A percentile compares a stretch with the other conserved stretches of the same genome.
phyloP scores from a whole-genome alignment of 1,139 yeast species.

The Meyerozyma athensensis region DNA sequence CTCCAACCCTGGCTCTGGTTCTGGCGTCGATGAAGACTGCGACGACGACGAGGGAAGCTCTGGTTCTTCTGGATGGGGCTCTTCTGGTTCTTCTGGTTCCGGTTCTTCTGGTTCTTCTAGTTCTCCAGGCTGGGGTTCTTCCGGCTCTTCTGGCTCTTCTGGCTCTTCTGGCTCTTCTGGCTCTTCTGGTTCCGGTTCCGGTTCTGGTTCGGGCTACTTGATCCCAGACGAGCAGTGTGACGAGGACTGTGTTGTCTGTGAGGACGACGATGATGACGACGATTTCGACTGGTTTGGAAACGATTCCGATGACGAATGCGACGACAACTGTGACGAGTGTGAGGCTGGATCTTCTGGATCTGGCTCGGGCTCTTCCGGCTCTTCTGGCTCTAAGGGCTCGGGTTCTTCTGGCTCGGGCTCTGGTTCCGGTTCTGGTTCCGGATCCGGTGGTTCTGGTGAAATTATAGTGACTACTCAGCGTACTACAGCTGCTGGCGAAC shows the following conservation, averaged over 20 bases:
- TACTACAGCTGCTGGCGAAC: not conserved
- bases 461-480: not conserved
- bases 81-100: conserved; percentile 8
- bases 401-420: conserved; percentile 1
- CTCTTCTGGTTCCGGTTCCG: not conserved
- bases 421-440: conserved; percentile 1
- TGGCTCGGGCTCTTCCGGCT: not conserved
- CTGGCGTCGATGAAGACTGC: conserved; percentile 11
- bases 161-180: conserved; percentile 5
- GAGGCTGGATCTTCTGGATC: not conserved
- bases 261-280: conserved; percentile 4
- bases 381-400: not conserved
- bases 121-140: conserved; percentile 4
- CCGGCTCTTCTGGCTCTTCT: conserved; percentile 5
- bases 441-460: not conserved
- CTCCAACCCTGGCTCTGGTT: not conserved
- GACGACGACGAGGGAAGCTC: conserved; percentile 15
- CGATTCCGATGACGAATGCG: conserved; percentile 10
- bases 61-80: too few relatives aligned
- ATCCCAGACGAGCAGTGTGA: conserved; percentile 3
- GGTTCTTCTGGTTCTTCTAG: conserved; percentile 5
- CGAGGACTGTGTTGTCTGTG: conserved; percentile 3
- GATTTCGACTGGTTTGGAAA: conserved; percentile 9
- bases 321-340: conserved; percentile 3
- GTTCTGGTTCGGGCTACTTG: not conserved